A percentile compares a stretch with the other conserved stretches of the same genome.
These are phyloP conservation scores for Podaxis mareebaensis DNA, from an alignment of 768 basidiomycete genomes.

Conservation along the genomic window DNA sequence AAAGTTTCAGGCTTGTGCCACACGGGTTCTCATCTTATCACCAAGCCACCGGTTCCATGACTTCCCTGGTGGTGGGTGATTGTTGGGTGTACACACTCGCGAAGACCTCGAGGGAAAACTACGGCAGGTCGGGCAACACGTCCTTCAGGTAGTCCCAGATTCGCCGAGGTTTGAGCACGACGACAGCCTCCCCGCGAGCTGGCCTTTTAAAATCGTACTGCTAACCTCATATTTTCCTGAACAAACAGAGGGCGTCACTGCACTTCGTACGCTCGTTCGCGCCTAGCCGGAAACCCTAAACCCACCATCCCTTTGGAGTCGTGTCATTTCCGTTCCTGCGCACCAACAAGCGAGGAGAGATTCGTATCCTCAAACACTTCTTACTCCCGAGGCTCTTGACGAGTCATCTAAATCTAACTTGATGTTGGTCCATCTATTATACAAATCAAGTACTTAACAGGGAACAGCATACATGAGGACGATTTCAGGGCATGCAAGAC, in stretches of 20 bases:
- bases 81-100: background rate
- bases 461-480: background rate
- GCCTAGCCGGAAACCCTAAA: background rate
- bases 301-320: background rate
- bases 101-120: background rate
- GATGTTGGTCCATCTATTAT: background rate
- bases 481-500: slow-evolving; percentile 4
- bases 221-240: background rate
- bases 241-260: background rate
- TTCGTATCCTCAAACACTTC: background rate
- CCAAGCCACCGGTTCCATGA: background rate
- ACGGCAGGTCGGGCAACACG: background rate
- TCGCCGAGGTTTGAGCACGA: background rate
- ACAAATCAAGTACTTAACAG: background rate
- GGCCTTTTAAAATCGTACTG: background rate
- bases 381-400: background rate
- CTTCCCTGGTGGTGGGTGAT: background rate
- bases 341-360: background rate
- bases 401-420: background rate
- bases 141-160: background rate
- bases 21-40: background rate
- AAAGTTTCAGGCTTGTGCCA: background rate
- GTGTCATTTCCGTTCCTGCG: slow-evolving; percentile 6
- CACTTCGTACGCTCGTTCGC: background rate
- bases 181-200: background rate